Percentiles rank a stretch among this genome's conserved stretches.
These are phyloP conservation scores for Sarocladiaceae sp. DNA, from an alignment of 2,329 filamentous ascomycete genomes.

Conservation along the genomic window DNA sequence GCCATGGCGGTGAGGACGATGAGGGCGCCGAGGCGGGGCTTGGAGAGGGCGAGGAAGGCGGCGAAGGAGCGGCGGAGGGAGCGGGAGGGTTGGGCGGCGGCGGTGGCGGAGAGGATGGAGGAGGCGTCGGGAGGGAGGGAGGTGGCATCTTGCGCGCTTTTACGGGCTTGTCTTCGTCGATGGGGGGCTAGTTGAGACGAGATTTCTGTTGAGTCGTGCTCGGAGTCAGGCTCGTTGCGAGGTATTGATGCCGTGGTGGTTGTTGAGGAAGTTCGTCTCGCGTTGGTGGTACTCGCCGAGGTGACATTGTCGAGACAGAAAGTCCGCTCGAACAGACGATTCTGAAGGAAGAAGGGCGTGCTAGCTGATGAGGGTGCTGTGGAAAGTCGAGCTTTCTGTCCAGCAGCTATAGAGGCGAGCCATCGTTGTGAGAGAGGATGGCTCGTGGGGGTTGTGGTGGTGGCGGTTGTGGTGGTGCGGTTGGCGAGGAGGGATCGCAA, in stretches of 20 bases:
- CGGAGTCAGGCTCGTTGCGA: neutral
- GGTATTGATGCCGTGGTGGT: conserved; percentile 13
- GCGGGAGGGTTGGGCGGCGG: conserved; percentile 40
- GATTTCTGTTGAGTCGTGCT: conserved; percentile 16
- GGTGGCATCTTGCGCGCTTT: conserved; percentile 13
- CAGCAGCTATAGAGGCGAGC: conserved; percentile 22
- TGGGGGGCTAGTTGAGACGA: conserved; percentile 25
- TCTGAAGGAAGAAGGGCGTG: conserved; percentile 28
- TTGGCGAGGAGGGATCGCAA: conserved; percentile 2
- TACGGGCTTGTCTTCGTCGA: conserved; percentile 26
- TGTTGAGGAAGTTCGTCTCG: conserved; percentile 21
- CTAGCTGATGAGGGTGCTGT: conserved; percentile 14
- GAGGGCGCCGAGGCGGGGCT: conserved; percentile 86
- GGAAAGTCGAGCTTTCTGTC: conserved; percentile 18
- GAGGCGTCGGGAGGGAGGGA: conserved; percentile 44
- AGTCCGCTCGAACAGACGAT: conserved; percentile 29
- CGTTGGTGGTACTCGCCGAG: conserved; percentile 17
- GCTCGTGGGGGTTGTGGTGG: too few relatives aligned
- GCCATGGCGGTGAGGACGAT: conserved; percentile 87
- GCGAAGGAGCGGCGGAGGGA: conserved; percentile 63
- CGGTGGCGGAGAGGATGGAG: conserved; percentile 46
- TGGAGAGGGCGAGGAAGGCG: conserved; percentile 85
- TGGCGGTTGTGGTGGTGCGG: neutral
- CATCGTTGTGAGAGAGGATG: conserved; percentile 17
- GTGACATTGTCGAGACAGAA: conserved; percentile 29